Base-by-base conservation (phyloP, 2,329 filamentous ascomycete genomes). In the Fusarium protoensiforme region DNA sequence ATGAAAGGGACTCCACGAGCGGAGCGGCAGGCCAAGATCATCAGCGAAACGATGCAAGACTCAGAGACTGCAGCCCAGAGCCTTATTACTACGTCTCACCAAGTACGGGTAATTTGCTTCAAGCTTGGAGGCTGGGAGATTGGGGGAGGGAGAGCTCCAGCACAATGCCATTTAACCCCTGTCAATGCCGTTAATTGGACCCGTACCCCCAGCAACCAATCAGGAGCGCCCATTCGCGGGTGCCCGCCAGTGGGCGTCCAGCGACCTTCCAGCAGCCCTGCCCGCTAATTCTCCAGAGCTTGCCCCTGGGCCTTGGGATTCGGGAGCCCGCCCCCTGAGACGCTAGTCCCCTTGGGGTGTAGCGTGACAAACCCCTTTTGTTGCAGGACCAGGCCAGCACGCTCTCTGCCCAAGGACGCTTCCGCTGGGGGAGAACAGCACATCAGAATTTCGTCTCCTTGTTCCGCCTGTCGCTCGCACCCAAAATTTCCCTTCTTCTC, bases 341-440 rank as follows among this genome's bases (percentile, higher is more conserved):
- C 29, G 39, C 77, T 78, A 81, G 65, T n/a, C 75, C 68, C 4
- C 10, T 69, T 73, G 22, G 4, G 71, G 78, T 22, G 53, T 82
- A 80, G 79, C 63, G 58, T 48, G 39, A 58, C 67, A 77, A 79
- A 80, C 80, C 80, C 79, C 80, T 79, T 82, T 81, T 81, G 75
- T 68, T 76, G 74, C 73, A 72, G 68, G 65, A 68, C 69, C 64
- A 68, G 46, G 69, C 69, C 73, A 77, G 68, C 73, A 74, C 71
- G 75, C 62, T 67, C 66, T 76, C 66, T 76, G 75, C 74, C 71
- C 73, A 74, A 68, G 46, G 24, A 31, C 75, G 71, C 72, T 69
- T 77, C 68, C 74, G 73, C 75, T 78, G 73, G 73, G 72, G 73
- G 70, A 72, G 76, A 78, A 77, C 77, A 80, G 77, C 78, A 77